These are phyloP conservation scores for Pelargonium myrrhifolium DNA, from an alignment of 441 rosid species.

Conservation along the genomic window DNA sequence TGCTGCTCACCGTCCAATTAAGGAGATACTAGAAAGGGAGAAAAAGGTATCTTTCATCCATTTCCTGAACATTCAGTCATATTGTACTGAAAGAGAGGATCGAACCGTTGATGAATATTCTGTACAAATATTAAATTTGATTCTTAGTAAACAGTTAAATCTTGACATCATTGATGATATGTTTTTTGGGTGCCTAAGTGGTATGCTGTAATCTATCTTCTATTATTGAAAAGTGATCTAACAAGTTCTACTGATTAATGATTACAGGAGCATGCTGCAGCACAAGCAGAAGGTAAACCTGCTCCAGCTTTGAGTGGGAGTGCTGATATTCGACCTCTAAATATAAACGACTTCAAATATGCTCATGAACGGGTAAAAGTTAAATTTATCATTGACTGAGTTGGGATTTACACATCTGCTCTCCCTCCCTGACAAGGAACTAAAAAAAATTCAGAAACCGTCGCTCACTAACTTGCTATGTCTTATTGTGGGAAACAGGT, in stretches of 20 bases:
- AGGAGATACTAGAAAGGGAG: constrained; percentile 88
- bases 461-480: not conserved
- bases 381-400: not conserved
- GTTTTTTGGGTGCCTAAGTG: no score
- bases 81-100: no score
- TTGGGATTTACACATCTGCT: not conserved
- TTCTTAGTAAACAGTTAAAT: no score
- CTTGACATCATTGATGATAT: no score
- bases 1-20: constrained; percentile 94
- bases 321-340: constrained; percentile 64
- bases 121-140: no score
- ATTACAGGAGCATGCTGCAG: constrained; percentile 70
- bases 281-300: constrained; percentile 59
- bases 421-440: no score
- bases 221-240: not conserved
- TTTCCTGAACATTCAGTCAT: not conserved
- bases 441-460: not conserved
- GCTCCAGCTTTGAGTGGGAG: constrained; percentile 64
- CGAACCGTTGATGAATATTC: no score
- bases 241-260: constrained; percentile 14
- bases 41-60: constrained; percentile 48
- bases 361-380: constrained; percentile 92
- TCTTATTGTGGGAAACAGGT: constrained; percentile 38
- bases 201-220: no score
- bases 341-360: constrained; percentile 70